Evolutionary conservation across 1,284 basidiomycete genomes (phyloP).

Genomic region (Cutaneotrichosporon sp.): DNA sequence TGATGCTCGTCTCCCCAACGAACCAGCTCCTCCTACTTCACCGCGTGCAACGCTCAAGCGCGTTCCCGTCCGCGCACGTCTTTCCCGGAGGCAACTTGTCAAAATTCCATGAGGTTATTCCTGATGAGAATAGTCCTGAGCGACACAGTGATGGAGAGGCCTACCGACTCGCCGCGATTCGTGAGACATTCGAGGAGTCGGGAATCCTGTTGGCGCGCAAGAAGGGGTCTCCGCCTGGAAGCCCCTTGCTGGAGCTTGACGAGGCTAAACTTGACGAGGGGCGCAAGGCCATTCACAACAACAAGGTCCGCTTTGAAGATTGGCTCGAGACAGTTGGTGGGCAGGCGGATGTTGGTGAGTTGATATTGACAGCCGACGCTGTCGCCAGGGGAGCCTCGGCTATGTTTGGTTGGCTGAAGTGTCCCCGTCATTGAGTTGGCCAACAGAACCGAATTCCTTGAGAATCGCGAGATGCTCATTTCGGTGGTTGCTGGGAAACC

Average conservation of each 20-base stretch:
- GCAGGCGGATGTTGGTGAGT: constrained; percentile 8
- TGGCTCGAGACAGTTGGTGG: constrained; percentile 13
- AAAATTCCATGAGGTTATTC: constrained; percentile 39
- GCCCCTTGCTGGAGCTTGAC: constrained; percentile 8
- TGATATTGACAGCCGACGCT: too few relatives aligned
- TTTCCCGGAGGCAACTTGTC: constrained; percentile 48
- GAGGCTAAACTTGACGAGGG: constrained; percentile 4
- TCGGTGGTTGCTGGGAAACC: too few relatives aligned
- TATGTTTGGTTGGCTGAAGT: too few relatives aligned
- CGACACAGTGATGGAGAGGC: constrained; percentile 10
- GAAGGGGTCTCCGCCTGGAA: background rate
- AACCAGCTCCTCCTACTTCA: constrained; percentile 38
- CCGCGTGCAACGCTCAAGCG: constrained; percentile 48
- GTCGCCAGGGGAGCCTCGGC: too few relatives aligned
- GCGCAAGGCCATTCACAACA: constrained; percentile 10
- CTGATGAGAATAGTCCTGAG: background rate
- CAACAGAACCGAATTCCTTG: too few relatives aligned
- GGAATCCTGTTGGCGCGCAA: constrained; percentile 18
- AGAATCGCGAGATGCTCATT: too few relatives aligned
- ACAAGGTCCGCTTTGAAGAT: constrained; percentile 15
- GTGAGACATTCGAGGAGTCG: constrained; percentile 21
- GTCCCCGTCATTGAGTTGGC: too few relatives aligned
- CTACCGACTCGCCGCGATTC: constrained; percentile 18
- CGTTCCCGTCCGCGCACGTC: constrained; percentile 53
- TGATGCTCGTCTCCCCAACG: constrained; percentile 37